These are phyloP conservation scores for Thielaviopsis punctulata DNA, from an alignment of 2,329 filamentous ascomycete genomes.

Conservation along the genomic window DNA sequence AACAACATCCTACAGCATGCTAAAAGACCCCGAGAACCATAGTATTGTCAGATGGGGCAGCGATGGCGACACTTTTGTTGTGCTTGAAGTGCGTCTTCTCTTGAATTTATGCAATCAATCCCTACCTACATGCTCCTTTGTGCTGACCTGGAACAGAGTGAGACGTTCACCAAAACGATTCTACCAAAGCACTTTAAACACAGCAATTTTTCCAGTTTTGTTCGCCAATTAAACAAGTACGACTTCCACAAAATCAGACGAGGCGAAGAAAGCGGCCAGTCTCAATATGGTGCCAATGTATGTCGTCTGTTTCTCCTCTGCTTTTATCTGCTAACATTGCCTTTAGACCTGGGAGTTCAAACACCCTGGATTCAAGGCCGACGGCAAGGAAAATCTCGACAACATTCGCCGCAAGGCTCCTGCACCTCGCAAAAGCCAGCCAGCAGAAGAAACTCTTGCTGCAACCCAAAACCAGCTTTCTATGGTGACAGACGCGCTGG, in stretches of 20 bases:
- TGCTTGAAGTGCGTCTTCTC: conserved; percentile 63
- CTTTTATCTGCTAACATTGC: neutral
- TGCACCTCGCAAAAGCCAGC: conserved; percentile 60
- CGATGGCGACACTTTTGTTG: conserved; percentile 88
- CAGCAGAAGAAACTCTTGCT: conserved; percentile 55
- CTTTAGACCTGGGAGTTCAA: conserved; percentile 87
- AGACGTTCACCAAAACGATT: conserved; percentile 95
- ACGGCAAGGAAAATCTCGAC: conserved; percentile 90
- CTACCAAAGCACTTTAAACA: conserved; percentile 98
- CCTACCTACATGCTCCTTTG: neutral
- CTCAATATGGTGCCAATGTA: conserved; percentile 63
- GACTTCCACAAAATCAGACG: conserved; percentile 91
- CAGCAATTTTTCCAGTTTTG: conserved; percentile 95
- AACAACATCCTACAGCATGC: conserved; percentile 48
- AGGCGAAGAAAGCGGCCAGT: conserved; percentile 19
- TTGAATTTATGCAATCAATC: no score
- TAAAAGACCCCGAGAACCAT: conserved; percentile 85
- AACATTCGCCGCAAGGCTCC: conserved; percentile 94
- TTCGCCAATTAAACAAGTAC: conserved; percentile 90
- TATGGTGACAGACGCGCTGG: conserved; percentile 7
- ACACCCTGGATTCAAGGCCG: conserved; percentile 86
- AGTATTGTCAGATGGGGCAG: conserved; percentile 92
- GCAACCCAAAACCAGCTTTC: conserved; percentile 57
- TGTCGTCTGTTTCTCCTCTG: conserved; percentile 16
- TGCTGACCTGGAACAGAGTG: conserved; percentile 44